These are phyloP conservation scores for Leucosporidium yakuticum DNA, from an alignment of 768 basidiomycete genomes.

Conservation along the genomic window DNA sequence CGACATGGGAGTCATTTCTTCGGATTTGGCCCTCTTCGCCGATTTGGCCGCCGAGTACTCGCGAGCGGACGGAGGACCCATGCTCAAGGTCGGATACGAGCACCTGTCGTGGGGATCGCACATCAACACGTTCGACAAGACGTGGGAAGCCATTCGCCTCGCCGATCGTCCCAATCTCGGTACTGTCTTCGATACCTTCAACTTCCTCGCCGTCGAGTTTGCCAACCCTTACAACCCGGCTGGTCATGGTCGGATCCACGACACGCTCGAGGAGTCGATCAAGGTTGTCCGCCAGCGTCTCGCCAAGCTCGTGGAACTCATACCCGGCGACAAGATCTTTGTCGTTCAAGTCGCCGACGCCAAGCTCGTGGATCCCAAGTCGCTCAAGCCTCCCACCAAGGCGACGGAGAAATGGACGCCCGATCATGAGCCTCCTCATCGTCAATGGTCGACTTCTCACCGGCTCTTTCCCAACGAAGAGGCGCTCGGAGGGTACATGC, in stretches of 20 bases:
- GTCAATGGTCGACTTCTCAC: constrained; percentile 52
- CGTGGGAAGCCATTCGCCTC: constrained; percentile 42
- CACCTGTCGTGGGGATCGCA: constrained; percentile 44
- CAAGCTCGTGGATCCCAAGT: constrained; percentile 18
- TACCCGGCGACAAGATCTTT: constrained; percentile 52
- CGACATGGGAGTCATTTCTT: constrained; percentile 1
- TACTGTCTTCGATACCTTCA: constrained; percentile 44
- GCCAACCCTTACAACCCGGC: constrained; percentile 42
- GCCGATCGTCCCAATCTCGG: constrained; percentile 44
- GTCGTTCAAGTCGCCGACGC: constrained; percentile 37
- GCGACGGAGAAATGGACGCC: constrained; percentile 10
- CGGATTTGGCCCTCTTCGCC: constrained; percentile 38
- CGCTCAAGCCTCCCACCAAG: constrained; percentile 1
- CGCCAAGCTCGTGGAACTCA: constrained; percentile 34
- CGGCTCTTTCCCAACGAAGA: constrained; percentile 55
- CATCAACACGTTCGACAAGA: constrained; percentile 37
- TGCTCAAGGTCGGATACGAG: constrained; percentile 44
- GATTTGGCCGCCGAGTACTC: constrained; percentile 31
- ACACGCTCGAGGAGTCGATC: constrained; percentile 20
- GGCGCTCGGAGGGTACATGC: constrained; percentile 52
- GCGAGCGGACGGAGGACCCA: constrained; percentile 8
- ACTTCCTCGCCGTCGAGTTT: constrained; percentile 43
- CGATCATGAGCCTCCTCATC: constrained; percentile 36
- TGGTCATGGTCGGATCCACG: constrained; percentile 34
- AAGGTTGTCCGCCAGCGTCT: constrained; percentile 37